Conservation (phyloP, 164 flowering plant genomes). For the Vitis labrusca region DNA sequence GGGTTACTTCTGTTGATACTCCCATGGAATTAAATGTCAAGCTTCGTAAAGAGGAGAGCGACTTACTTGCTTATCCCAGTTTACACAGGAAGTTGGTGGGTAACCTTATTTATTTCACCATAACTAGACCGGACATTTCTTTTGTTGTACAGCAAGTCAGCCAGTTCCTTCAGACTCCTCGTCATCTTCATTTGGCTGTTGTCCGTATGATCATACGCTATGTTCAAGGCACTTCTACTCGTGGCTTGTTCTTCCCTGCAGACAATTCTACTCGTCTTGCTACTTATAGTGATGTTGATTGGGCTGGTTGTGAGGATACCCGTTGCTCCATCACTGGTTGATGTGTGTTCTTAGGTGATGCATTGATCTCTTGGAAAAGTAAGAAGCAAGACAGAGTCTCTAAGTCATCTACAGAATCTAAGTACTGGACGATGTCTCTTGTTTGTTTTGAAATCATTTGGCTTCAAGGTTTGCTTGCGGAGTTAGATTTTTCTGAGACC, state of each 20-base stretch:
- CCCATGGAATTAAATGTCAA: too few relatives aligned
- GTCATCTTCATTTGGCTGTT: background rate
- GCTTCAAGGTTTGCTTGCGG: background rate
- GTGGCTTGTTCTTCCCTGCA: background rate
- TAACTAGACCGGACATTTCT: background rate
- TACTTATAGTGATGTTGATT: constrained; percentile 3
- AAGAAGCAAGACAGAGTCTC: constrained; percentile 3
- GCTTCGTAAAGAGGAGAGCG: too few relatives aligned
- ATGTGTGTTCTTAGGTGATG: constrained; percentile 1
- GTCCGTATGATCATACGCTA: background rate
- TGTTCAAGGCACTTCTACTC: background rate
- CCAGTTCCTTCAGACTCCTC: background rate
- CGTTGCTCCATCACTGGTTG: background rate
- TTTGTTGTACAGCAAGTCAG: background rate
- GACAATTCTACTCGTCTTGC: background rate
- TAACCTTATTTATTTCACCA: background rate
- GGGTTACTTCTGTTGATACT: too few relatives aligned
- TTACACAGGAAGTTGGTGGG: too few relatives aligned
- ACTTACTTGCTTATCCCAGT: too few relatives aligned
- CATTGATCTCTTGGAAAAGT: constrained; percentile 4
- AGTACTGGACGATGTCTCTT: background rate
- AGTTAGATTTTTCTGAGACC: too few relatives aligned
- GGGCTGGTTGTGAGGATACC: background rate
- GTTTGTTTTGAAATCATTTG: constrained; percentile 8
- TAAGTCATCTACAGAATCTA: background rate